phyloP scores from a whole-genome alignment of 345 rosid genomes.

The Crucihimalaya himalaica region DNA sequence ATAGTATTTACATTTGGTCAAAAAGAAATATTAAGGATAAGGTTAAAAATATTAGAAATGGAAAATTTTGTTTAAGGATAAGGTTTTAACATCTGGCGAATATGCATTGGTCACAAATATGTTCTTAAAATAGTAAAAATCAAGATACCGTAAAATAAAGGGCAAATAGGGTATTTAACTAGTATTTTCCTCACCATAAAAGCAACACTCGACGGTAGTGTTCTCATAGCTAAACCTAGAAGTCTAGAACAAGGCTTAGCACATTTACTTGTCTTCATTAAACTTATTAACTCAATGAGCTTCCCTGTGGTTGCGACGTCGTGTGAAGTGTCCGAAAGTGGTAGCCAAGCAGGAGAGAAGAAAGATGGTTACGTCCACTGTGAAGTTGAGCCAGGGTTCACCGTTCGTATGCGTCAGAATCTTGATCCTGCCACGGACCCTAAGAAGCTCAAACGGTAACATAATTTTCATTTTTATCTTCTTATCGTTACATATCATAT shows the following conservation, averaged over 20 bases:
- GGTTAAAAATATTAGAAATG: not conserved
- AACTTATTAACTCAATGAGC: not conserved
- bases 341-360: constrained; percentile 20
- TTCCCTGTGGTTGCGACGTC: not conserved
- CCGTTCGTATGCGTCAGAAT: constrained; percentile 12
- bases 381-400: constrained; percentile 27
- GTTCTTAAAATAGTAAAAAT: not conserved
- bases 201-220: not conserved
- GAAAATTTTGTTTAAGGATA: not conserved
- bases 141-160: not conserved
- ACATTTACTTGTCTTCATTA: not conserved
- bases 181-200: not conserved
- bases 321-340: not conserved
- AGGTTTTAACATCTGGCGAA: not conserved
- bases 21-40: too few species aligned
- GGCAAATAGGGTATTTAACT: not conserved
- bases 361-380: not conserved
- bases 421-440: constrained; percentile 29
- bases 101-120: constrained; percentile 3
- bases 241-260: not conserved
- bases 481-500: not conserved
- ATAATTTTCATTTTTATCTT: not conserved
- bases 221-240: not conserved
- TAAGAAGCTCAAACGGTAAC: constrained; percentile 30
- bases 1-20: not conserved